Percentiles rank a stretch among this genome's conserved stretches.
Evolutionary conservation across 1,139 yeast genomes (phyloP).

Genomic region (Candida anutae): DNA sequence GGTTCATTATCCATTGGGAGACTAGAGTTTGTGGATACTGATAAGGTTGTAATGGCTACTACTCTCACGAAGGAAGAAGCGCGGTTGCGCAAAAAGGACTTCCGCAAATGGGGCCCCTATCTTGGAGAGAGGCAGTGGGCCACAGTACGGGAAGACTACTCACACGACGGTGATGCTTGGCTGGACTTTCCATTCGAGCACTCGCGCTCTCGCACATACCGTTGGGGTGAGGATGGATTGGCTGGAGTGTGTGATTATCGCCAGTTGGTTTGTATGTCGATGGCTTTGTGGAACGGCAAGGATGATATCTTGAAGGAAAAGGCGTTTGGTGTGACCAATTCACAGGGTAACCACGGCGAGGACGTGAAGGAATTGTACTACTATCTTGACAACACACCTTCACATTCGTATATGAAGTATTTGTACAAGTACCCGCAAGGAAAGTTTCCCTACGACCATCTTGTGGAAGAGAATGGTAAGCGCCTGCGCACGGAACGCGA

Average conservation of each 20-base stretch:
- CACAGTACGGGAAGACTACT: constrained; percentile 89
- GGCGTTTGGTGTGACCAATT: constrained; percentile 83
- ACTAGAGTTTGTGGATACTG: too few species aligned
- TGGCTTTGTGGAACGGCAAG: constrained; percentile 90
- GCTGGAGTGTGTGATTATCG: constrained; percentile 89
- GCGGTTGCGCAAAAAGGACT: constrained; percentile 54
- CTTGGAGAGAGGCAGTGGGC: constrained; percentile 93
- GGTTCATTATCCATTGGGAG: too few species aligned
- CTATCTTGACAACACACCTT: constrained; percentile 83
- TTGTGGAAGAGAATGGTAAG: constrained; percentile 62
- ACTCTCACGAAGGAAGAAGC: constrained; percentile 53
- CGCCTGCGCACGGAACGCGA: constrained; percentile 60
- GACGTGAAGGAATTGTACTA: constrained; percentile 83
- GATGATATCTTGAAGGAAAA: constrained; percentile 85
- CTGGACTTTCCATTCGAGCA: constrained; percentile 83
- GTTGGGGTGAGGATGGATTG: constrained; percentile 97
- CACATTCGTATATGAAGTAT: constrained; percentile 90
- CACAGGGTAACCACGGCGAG: constrained; percentile 94
- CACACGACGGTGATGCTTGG: constrained; percentile 90
- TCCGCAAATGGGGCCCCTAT: constrained; percentile 81
- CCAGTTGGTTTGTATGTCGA: constrained; percentile 65
- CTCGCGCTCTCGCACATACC: constrained; percentile 71
- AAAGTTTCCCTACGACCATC: constrained; percentile 73
- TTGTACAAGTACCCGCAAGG: constrained; percentile 87
- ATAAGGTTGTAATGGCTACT: too few species aligned